A percentile compares a stretch with the other conserved stretches of the same genome.
These are phyloP conservation scores for Podospora conica DNA, from an alignment of 495 filamentous ascomycete genomes.

Conservation along the genomic window DNA sequence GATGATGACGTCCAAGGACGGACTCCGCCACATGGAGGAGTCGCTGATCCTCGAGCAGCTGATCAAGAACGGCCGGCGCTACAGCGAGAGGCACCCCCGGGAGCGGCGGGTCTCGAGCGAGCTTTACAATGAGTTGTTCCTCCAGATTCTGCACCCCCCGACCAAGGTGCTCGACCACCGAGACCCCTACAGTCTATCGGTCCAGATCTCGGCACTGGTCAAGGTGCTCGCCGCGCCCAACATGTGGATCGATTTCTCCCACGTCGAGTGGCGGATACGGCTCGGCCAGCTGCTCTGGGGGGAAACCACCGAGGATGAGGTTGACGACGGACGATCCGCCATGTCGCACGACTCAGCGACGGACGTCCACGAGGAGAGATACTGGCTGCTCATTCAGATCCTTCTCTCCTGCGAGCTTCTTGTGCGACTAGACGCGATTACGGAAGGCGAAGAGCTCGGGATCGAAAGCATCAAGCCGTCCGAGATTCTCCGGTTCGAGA, in stretches of 20 bases:
- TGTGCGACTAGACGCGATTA: conserved; percentile 65
- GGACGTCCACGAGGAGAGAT: conserved; percentile 50
- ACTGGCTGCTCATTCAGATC: conserved; percentile 76
- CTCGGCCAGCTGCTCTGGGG: conserved; percentile 81
- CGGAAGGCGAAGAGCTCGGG: conserved; percentile 50
- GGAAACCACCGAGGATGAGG: conserved; percentile 46
- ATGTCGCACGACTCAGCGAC: conserved; percentile 35
- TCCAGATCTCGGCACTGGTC: conserved; percentile 53
- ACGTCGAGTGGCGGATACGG: conserved; percentile 72
- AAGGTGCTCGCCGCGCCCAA: conserved; percentile 49
- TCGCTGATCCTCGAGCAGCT: conserved; percentile 46
- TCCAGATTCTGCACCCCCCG: conserved; percentile 51
- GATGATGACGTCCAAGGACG: conserved; percentile 44
- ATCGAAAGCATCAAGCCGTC: conserved; percentile 45
- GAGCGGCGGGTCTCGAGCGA: conserved; percentile 38
- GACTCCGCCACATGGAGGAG: conserved; percentile 48
- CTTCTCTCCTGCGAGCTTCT: conserved; percentile 71
- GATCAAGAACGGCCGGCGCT: conserved; percentile 42
- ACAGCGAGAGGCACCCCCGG: conserved; percentile 34
- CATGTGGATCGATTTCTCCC: conserved; percentile 72
- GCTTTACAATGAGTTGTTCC: conserved; percentile 56
- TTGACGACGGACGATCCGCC: conserved; percentile 39
- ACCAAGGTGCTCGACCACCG: conserved; percentile 50
- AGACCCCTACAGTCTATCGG: conserved; percentile 53
- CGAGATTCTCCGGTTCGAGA: conserved; percentile 59